phyloP scores from a whole-genome alignment of 768 basidiomycete species.

The Rhizopogon sp. region DNA sequence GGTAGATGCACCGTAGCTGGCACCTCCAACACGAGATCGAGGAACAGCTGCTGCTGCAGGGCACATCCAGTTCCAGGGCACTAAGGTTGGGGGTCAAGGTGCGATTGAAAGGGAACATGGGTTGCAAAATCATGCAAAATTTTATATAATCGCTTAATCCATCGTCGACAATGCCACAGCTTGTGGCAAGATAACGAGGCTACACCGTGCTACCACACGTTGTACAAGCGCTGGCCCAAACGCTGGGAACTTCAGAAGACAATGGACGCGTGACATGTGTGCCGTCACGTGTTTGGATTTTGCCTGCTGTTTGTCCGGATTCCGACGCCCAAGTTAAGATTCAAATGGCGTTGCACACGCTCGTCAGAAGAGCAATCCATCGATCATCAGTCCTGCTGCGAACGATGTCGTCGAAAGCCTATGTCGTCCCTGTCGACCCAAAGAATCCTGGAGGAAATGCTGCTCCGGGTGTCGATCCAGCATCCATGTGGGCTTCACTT shows the following conservation, averaged over 20 bases:
- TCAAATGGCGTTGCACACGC: constrained; percentile 18
- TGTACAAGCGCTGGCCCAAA: neutral
- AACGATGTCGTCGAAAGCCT: constrained; percentile 52
- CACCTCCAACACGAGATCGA: neutral
- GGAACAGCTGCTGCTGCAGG: neutral
- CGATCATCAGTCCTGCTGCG: constrained; percentile 18
- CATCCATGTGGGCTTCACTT: constrained; percentile 49
- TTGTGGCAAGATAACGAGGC: too few species aligned
- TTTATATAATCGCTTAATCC: neutral
- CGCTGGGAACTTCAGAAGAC: neutral
- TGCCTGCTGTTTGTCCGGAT: neutral
- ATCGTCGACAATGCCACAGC: neutral
- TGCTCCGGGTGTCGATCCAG: constrained; percentile 36
- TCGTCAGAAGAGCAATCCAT: constrained; percentile 10
- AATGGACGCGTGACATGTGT: neutral
- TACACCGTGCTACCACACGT: constrained; percentile 1
- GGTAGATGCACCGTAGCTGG: neutral
- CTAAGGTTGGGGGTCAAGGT: neutral
- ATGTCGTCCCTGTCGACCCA: constrained; percentile 56
- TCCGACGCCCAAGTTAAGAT: constrained; percentile 4
- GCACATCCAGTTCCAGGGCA: neutral
- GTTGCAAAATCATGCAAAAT: neutral
- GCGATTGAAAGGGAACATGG: neutral
- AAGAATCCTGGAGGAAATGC: constrained; percentile 25
- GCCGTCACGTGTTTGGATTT: neutral